phyloP scores from a whole-genome alignment of 352 stramenopile species.

The Phytophthora quininea region DNA sequence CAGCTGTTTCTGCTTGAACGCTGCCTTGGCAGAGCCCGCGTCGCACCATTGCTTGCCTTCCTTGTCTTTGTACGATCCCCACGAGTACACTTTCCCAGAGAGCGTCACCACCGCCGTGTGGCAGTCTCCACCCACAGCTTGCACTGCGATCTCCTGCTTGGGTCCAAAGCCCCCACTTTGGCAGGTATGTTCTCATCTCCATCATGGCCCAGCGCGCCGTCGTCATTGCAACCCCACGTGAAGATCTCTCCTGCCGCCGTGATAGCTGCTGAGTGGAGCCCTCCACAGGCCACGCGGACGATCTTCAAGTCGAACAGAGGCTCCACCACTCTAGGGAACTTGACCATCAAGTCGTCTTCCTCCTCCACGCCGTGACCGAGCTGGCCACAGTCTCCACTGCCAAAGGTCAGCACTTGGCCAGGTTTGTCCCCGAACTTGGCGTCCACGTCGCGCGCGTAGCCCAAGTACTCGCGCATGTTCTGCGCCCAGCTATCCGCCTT shows the following conservation, averaged over 20 bases:
- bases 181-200: slow-evolving; percentile 82
- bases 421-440: slow-evolving; percentile 55
- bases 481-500: slow-evolving; percentile 65
- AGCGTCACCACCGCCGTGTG: slow-evolving; percentile 92
- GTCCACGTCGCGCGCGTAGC: slow-evolving; percentile 67
- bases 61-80: slow-evolving; percentile 97
- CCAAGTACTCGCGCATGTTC: slow-evolving; percentile 84
- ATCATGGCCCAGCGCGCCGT: slow-evolving; percentile 88
- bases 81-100: slow-evolving; percentile 92
- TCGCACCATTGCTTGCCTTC: slow-evolving; percentile 94
- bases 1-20: slow-evolving; percentile 86
- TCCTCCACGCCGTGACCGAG: slow-evolving; percentile 91
- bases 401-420: slow-evolving; percentile 82
- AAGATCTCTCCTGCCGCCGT: slow-evolving; percentile 90
- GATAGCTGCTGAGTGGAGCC: slow-evolving; percentile 91
- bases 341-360: slow-evolving; percentile 78
- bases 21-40: slow-evolving; percentile 53
- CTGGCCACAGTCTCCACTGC: slow-evolving; percentile 93
- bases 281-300: slow-evolving; percentile 86
- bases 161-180: slow-evolving; percentile 69
- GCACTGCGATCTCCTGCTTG: slow-evolving; percentile 43
- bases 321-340: slow-evolving; percentile 63
- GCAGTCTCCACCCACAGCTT: slow-evolving; percentile 93
- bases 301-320: slow-evolving; percentile 53
- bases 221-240: slow-evolving; percentile 95